phyloP scores from a whole-genome alignment of 2,329 filamentous ascomycete species.

The Neofusicoccum laricinum region DNA sequence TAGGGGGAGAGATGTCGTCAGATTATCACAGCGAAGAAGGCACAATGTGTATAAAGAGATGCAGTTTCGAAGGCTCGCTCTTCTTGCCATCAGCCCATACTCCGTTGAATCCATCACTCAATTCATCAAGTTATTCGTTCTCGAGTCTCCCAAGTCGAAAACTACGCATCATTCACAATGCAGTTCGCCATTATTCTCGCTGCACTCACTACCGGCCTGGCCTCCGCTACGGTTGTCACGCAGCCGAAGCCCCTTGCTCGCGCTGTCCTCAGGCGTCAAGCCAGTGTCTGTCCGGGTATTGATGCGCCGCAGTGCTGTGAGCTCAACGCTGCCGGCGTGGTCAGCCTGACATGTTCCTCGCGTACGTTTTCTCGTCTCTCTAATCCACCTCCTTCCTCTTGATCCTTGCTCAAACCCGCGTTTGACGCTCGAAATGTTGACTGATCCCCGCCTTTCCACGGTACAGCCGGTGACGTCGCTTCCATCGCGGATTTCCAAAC shows the following conservation, averaged over 20 bases:
- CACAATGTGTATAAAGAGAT: neutral
- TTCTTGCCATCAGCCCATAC: neutral
- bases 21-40: neutral
- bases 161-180: neutral
- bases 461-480: neutral
- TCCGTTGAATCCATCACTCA: neutral
- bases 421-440: too few species aligned
- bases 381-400: too few species aligned
- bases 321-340: slow-evolving; percentile 24
- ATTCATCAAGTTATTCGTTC: too few species aligned
- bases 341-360: too few species aligned
- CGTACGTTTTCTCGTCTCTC: too few species aligned
- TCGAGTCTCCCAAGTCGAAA: neutral
- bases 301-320: neutral
- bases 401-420: too few species aligned
- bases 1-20: neutral
- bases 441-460: too few species aligned
- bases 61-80: neutral
- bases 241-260: neutral
- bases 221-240: neutral
- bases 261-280: neutral
- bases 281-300: neutral
- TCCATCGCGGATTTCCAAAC: neutral
- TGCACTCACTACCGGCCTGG: neutral
- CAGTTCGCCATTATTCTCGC: neutral